Conservation (phyloP, 371 early-diverging fungal species). For the Chytridiales sp. region DNA sequence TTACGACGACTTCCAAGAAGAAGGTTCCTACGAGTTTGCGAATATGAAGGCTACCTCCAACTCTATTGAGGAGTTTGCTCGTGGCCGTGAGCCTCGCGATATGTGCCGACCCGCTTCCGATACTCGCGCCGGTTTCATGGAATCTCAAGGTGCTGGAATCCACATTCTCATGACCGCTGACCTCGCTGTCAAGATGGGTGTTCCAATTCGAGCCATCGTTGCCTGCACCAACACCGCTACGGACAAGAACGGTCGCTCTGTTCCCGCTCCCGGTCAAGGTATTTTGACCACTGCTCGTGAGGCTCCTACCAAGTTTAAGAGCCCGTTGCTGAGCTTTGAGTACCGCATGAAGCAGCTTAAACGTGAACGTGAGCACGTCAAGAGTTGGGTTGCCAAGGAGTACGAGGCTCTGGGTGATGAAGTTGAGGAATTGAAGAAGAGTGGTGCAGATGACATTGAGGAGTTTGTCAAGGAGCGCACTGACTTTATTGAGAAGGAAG, state of each 20-base stretch:
- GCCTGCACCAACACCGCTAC: conserved; percentile 92
- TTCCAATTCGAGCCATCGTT: conserved; percentile 91
- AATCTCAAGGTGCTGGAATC: conserved; percentile 90
- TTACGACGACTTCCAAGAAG: conserved; percentile 91
- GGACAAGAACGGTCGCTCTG: conserved; percentile 95
- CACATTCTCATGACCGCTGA: conserved; percentile 88
- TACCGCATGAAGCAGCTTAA: conserved; percentile 88
- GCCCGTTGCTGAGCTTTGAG: conserved; percentile 82
- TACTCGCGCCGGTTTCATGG: conserved; percentile 95
- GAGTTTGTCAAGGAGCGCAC: conserved; percentile 78
- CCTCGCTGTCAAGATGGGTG: conserved; percentile 92
- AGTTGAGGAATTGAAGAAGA: conserved; percentile 66
- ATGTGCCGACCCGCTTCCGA: conserved; percentile 92
- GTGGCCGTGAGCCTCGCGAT: conserved; percentile 84
- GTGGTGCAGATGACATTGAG: conserved; percentile 59
- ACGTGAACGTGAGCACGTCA: conserved; percentile 78
- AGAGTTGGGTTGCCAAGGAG: conserved; percentile 83
- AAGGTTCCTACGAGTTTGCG: conserved; percentile 92
- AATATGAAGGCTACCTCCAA: conserved; percentile 96
- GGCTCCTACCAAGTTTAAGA: conserved; percentile 56
- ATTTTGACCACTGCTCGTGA: conserved; percentile 94
- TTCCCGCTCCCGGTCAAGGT: conserved; percentile 96
- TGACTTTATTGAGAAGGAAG: conserved; percentile 82
- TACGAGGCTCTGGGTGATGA: conserved; percentile 72
- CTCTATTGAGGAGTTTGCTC: conserved; percentile 78